Evolutionary conservation across 1,139 yeast species (phyloP).

Genomic region (Yamadazyma triangularis): DNA sequence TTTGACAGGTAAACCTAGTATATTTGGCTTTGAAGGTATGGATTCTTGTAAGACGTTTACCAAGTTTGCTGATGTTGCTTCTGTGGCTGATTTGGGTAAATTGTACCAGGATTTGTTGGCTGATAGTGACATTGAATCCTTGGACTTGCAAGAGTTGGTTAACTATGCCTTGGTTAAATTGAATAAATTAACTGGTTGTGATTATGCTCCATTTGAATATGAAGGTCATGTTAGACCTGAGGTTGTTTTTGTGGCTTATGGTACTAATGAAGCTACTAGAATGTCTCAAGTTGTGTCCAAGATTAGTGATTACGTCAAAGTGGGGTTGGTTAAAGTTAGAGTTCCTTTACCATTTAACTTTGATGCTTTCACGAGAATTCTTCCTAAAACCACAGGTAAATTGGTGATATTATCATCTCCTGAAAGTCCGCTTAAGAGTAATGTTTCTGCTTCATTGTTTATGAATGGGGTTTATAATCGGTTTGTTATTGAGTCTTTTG

Average conservation of each 20-base stretch:
- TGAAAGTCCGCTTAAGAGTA: constrained; percentile 53
- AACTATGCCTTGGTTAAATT: constrained; percentile 43
- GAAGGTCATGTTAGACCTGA: constrained; percentile 57
- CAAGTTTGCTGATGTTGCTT: constrained; percentile 42
- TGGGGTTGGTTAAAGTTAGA: constrained; percentile 70
- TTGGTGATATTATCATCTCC: constrained; percentile 52
- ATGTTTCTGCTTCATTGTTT: constrained; percentile 70
- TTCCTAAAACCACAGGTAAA: constrained; percentile 57
- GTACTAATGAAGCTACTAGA: constrained; percentile 61
- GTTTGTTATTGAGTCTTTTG: constrained; percentile 46
- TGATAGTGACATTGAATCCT: constrained; percentile 16
- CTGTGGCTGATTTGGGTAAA: constrained; percentile 41
- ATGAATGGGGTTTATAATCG: constrained; percentile 41
- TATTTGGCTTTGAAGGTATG: constrained; percentile 79
- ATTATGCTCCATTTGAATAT: constrained; percentile 68
- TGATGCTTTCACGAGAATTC: constrained; percentile 49
- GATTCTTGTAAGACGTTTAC: constrained; percentile 56
- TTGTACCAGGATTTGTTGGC: constrained; percentile 36
- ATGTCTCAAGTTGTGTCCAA: constrained; percentile 43
- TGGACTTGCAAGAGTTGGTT: constrained; percentile 35
- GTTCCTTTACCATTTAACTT: constrained; percentile 75
- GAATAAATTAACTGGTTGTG: constrained; percentile 55
- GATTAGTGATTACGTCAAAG: constrained; percentile 26
- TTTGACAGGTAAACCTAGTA: constrained; percentile 50
- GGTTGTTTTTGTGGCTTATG: constrained; percentile 73